Evolutionary conservation across 2,329 filamentous ascomycete genomes (phyloP), one percentile per base, ranked within the genome.

Genomic region (Geoglossum cookeanum): DNA sequence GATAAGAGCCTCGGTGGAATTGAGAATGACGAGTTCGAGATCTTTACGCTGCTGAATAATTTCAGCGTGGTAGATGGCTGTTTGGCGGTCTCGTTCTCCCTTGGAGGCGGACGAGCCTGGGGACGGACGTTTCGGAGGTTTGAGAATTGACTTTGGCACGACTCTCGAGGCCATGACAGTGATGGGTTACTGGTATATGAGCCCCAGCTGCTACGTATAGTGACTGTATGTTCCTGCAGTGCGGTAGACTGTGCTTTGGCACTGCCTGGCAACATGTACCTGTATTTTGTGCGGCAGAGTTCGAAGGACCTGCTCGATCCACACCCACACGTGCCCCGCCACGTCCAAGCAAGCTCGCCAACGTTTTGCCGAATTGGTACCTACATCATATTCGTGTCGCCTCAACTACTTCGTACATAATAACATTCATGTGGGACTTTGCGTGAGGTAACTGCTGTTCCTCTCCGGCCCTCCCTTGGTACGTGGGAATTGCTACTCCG

Each of bases 11-110:
- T 94, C 78, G 60, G 91, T 80, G 64, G 77, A 76, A 62, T 83
- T 76, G 58, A 90, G 75, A 61, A 96, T 91, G 61, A 81, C 71
- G 44, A 78, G 72, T 70, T 95, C 84, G 62, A 86, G 76, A 54
- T 85, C 80, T 68, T 91, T 94, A 65, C 85, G 86, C 63, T 87
- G 77, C 69, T 95, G 85, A 55, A 96, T 81, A 57, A 87, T 79
- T 62, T 78, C 78, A 47, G 91, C 91, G 73, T 96, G 89, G 65
- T 88, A 80, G 59, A 92, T 72, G 55, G 89, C 91, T 58, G 87
- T 77, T 59, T 83, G 78, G 13, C 73, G 63, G 58, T 55, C 54
- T 17, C 59, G 67, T 48, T 73, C 68, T 54, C 69, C 70, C 65
- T 75, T 74, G 45, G 70, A 71, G 57, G 71, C 67, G 61, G 70